Evolutionary conservation across 2,329 filamentous ascomycete genomes (phyloP), one percentile per base, ranked within the genome.

Genomic region (Clonostachys byssicola): DNA sequence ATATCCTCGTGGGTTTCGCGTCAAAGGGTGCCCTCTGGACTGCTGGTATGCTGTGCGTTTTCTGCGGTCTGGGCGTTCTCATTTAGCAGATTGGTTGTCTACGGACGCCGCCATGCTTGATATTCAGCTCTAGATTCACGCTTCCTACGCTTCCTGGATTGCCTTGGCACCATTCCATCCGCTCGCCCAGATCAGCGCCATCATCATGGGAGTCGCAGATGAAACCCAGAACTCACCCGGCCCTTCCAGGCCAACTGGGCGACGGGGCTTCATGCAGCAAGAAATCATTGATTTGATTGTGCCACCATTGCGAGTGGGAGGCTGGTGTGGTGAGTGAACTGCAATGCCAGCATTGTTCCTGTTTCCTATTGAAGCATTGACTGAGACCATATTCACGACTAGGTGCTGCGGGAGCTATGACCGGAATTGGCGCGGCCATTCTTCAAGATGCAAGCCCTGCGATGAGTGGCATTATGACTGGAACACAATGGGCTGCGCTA

Each of bases 401-500:
- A 85, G 85, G 84, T 41, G 66, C 71, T 20, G 71, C 76, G 42
- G 88, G 88, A 34, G 62, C 85, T 23, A 61, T 88, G 33, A 73
- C 81, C 45, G 87, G 86, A 35, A 84, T 86, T 45, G 78, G 85
- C 44, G 77, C 79, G 35, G 91, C 89, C 30, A 85, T 95, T 42
- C 65, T 92, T 43, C 78, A 83, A 49, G 85, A 86, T 16, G 75
- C 73, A 18, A 80, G 78, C 13, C 85, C 88, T 5, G 75, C 82
- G 3, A 66, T 92, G 7, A 92, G 90, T 67, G 85, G 89, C 1
- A 56, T 86, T 12, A 77, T 85, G 36, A 84, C 86, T 18, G 87
- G 89, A 16, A 72, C 89, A 39, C 90, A 95, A 68, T 96, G 89
- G 81, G 89, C 89, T 65, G 77, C 81, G 40, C 76, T 95, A 38